These are phyloP conservation scores for Saturnispora quitensis DNA, from an alignment of 805 yeast species.

Conservation along the genomic window DNA sequence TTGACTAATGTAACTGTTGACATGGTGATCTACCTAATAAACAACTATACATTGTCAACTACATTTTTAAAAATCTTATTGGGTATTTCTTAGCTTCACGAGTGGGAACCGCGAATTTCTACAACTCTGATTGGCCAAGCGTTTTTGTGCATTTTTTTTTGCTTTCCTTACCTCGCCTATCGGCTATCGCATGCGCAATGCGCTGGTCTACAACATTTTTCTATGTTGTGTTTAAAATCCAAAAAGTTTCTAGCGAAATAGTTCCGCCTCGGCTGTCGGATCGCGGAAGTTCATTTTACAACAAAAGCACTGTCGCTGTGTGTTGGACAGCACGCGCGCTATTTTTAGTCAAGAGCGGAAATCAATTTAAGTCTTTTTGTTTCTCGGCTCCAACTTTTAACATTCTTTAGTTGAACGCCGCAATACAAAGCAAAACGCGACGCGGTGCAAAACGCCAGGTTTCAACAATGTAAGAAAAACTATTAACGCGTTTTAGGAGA, in stretches of 20 bases:
- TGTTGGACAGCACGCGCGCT: background rate
- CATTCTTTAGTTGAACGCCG: background rate
- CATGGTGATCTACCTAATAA: slow-evolving; percentile 23
- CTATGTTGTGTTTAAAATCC: background rate
- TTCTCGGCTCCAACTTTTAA: background rate
- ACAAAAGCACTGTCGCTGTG: background rate
- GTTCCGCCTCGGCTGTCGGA: background rate
- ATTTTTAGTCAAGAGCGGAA: background rate
- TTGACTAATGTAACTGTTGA: slow-evolving; percentile 60
- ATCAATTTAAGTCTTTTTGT: too few relatives aligned
- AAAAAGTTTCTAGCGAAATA: too few relatives aligned
- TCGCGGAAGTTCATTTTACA: background rate
- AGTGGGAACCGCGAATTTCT: background rate
- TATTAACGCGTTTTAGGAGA: background rate
- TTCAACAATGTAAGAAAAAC: background rate
- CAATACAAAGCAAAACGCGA: background rate
- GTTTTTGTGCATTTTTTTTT: too few relatives aligned
- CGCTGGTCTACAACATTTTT: background rate
- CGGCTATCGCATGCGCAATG: background rate
- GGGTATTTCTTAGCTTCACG: background rate
- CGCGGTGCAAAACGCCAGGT: background rate
- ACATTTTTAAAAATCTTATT: background rate
- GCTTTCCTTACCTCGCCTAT: background rate
- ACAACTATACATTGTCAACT: background rate
- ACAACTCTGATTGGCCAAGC: background rate